These are phyloP conservation scores for Keithomyces neogunnii DNA, from an alignment of 2,329 filamentous ascomycete species.

Conservation along the genomic window DNA sequence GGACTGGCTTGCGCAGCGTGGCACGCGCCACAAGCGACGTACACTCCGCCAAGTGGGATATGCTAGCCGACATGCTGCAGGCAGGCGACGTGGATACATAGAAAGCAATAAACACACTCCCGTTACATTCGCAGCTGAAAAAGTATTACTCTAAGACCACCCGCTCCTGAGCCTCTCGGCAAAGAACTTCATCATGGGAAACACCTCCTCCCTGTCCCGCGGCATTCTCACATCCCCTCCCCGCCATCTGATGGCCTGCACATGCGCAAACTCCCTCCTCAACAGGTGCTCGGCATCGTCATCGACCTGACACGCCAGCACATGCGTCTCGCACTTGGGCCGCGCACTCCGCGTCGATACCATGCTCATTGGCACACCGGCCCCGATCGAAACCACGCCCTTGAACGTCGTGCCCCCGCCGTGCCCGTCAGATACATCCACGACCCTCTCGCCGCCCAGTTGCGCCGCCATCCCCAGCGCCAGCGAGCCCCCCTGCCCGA, in stretches of 20 bases:
- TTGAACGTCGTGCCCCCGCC: slow-evolving; percentile 26
- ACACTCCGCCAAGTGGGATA: slow-evolving; percentile 61
- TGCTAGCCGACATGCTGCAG: slow-evolving; percentile 72
- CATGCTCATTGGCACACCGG: slow-evolving; percentile 45
- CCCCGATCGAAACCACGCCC: slow-evolving; percentile 57
- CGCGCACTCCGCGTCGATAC: slow-evolving; percentile 34
- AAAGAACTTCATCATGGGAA: slow-evolving; percentile 82
- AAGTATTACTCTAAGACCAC: slow-evolving; percentile 5
- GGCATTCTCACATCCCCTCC: slow-evolving; percentile 74
- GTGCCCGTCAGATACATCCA: slow-evolving; percentile 20
- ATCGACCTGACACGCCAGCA: slow-evolving; percentile 53
- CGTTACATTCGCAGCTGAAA: no score
- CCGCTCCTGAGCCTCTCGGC: slow-evolving; percentile 47
- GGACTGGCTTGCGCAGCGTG: slow-evolving; percentile 64
- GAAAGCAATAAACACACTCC: not conserved
- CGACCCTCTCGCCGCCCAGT: slow-evolving; percentile 20
- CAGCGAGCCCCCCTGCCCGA: slow-evolving; percentile 58
- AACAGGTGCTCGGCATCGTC: slow-evolving; percentile 55
- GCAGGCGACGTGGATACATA: slow-evolving; percentile 23
- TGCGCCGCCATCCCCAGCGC: slow-evolving; percentile 47
- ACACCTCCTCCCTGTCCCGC: slow-evolving; percentile 71
- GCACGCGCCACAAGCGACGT: slow-evolving; percentile 62
- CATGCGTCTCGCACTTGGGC: slow-evolving; percentile 52
- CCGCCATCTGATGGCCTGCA: slow-evolving; percentile 61
- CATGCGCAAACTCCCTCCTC: slow-evolving; percentile 56